These are phyloP conservation scores for Pachysandra terminalis DNA, from an alignment of 164 flowering plant genomes.

Conservation along the genomic window DNA sequence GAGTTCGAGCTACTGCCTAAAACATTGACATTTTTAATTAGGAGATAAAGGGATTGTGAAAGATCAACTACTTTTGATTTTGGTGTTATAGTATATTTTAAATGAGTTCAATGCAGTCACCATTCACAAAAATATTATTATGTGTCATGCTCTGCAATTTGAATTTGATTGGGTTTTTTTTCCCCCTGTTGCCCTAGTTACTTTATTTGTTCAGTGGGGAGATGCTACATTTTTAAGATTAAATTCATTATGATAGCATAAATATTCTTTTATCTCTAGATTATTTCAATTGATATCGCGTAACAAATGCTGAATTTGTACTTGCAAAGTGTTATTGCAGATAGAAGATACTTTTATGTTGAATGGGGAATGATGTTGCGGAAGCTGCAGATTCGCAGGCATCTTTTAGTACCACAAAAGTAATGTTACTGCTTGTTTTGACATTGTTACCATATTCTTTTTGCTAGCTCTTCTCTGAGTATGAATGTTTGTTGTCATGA, in stretches of 20 bases:
- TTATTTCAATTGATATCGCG: not conserved
- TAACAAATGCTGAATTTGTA: not conserved
- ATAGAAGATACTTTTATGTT: slow-evolving; percentile 3
- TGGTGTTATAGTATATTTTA: too few species aligned
- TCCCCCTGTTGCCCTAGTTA: not conserved
- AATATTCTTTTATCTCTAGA: not conserved
- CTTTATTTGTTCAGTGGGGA: not conserved
- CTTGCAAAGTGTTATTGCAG: not conserved
- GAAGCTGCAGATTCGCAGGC: slow-evolving; percentile 5
- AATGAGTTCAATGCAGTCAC: too few species aligned
- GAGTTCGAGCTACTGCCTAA: too few species aligned
- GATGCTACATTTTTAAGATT: not conserved
- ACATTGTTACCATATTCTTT: not conserved
- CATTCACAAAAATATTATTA: too few species aligned
- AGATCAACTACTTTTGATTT: too few species aligned
- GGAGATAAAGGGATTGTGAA: too few species aligned
- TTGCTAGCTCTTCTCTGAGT: not conserved
- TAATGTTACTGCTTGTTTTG: not conserved
- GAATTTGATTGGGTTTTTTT: not conserved
- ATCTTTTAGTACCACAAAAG: slow-evolving; percentile 13
- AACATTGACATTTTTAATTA: too few species aligned
- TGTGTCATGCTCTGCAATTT: not conserved
- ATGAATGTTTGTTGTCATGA: not conserved
- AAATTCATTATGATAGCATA: not conserved
- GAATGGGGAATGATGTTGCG: slow-evolving; percentile 21